Conservation (phyloP, 352 stramenopile genomes). For the Pseudoperonospora humuli region DNA sequence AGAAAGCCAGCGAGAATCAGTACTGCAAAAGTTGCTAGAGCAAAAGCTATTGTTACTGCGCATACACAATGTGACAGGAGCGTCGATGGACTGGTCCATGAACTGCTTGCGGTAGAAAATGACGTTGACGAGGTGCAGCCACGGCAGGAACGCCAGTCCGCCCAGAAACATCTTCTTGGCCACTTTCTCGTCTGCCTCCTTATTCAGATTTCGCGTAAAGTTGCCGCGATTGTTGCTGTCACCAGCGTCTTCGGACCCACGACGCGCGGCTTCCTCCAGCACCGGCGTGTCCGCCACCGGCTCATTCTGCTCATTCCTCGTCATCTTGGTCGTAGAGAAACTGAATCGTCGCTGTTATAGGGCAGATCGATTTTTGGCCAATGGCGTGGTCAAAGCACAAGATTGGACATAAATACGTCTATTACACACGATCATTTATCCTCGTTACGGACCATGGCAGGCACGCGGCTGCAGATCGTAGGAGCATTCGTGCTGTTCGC, state of each 20-base stretch:
- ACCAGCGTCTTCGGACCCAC: constrained; percentile 8
- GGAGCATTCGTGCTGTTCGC: constrained; percentile 66
- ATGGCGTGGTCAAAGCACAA: not conserved
- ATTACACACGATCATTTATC: not conserved
- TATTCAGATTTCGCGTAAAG: constrained; percentile 83
- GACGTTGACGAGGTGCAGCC: constrained; percentile 79
- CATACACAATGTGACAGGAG: constrained; percentile 71
- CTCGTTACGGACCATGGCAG: constrained; percentile 34
- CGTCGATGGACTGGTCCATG: constrained; percentile 52
- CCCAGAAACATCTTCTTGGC: constrained; percentile 83
- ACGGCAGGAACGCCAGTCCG: constrained; percentile 60
- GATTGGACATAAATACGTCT: not conserved
- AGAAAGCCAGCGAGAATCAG: not conserved
- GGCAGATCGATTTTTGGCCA: not conserved
- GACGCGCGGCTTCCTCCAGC: constrained; percentile 35
- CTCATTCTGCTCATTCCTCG: constrained; percentile 16
- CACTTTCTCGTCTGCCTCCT: constrained; percentile 60
- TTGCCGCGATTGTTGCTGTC: constrained; percentile 75
- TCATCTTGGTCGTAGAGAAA: constrained; percentile 17
- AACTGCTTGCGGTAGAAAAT: constrained; percentile 81
- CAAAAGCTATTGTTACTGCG: not conserved
- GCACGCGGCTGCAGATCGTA: constrained; percentile 69
- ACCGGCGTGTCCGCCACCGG: constrained; percentile 44
- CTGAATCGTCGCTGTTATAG: not conserved
- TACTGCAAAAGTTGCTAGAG: not conserved